A percentile compares a stretch with the other conserved stretches of the same genome.
Evolutionary conservation across 495 filamentous ascomycete genomes (phyloP).

Genomic region (Neurospora sublineolata): DNA sequence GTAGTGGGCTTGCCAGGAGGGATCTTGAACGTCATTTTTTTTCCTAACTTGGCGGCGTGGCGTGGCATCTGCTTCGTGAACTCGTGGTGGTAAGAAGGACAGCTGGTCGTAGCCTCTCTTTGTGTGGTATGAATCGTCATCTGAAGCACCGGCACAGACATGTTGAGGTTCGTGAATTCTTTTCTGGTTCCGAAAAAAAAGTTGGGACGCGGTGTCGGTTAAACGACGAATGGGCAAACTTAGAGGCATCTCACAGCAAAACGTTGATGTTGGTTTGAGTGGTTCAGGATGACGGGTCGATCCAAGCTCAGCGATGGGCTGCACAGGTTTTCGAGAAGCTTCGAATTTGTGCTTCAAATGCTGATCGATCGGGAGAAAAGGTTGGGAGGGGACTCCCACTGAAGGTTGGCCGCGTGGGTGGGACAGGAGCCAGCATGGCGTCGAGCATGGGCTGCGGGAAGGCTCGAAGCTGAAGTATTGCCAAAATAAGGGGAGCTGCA

Average conservation of each 20-base stretch:
- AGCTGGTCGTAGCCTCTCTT: not conserved
- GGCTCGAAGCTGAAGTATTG: not conserved
- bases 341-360: too few relatives aligned
- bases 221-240: not conserved
- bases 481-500: not conserved
- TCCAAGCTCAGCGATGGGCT: not conserved
- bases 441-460: not conserved
- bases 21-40: not conserved
- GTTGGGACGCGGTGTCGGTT: not conserved
- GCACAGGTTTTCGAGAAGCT: not conserved
- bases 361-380: conserved; percentile 10
- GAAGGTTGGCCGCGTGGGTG: conserved; percentile 12
- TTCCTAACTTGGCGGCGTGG: too few relatives aligned
- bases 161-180: not conserved
- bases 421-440: not conserved
- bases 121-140: not conserved
- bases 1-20: not conserved
- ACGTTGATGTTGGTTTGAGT: not conserved
- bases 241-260: not conserved
- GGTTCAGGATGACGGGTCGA: not conserved
- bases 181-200: not conserved
- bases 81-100: not conserved
- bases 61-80: not conserved
- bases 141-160: not conserved
- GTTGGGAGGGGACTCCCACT: conserved; percentile 23